A percentile compares a stretch with the other conserved stretches of the same genome.
Conservation (phyloP, 176 grass and related monocot genomes). For the Thalia dealbata region DNA sequence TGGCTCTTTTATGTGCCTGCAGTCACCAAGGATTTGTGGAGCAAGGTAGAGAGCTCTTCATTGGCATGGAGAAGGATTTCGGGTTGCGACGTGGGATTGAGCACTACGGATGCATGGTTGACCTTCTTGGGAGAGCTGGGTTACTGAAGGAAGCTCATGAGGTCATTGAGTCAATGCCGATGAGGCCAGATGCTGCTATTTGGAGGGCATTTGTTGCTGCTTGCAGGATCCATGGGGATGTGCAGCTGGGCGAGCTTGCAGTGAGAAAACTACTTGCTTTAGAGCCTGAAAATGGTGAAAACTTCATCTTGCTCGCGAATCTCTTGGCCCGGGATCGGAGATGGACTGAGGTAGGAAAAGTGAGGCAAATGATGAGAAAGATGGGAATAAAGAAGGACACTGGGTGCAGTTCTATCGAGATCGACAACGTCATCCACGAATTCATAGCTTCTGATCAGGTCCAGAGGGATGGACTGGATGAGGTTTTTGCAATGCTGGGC, state of each 20-base stretch:
- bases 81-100: slow-evolving; percentile 41
- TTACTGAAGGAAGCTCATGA: slow-evolving; percentile 39
- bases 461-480: slow-evolving; percentile 7
- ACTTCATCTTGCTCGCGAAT: slow-evolving; percentile 49
- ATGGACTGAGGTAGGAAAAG: slow-evolving; percentile 39
- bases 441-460: slow-evolving; percentile 16
- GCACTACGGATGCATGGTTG: slow-evolving; percentile 62
- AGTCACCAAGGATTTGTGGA: slow-evolving; percentile 18
- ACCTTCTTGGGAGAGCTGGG: slow-evolving; percentile 50
- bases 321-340: slow-evolving; percentile 33
- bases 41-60: slow-evolving; percentile 12
- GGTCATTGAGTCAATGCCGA: slow-evolving; percentile 34
- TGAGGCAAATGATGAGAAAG: slow-evolving; percentile 39
- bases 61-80: slow-evolving; percentile 24
- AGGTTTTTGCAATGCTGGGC: slow-evolving; percentile 15
- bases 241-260: slow-evolving; percentile 29
- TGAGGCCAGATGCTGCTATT: slow-evolving; percentile 32
- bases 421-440: slow-evolving; percentile 32
- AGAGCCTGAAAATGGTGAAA: slow-evolving; percentile 40
- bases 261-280: slow-evolving; percentile 37
- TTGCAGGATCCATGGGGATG: slow-evolving; percentile 30
- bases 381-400: slow-evolving; percentile 35
- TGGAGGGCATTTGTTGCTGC: slow-evolving; percentile 49
- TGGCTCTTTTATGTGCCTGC: slow-evolving; percentile 20
- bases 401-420: slow-evolving; percentile 55